phyloP scores from a whole-genome alignment of 495 filamentous ascomycete genomes.

The Hypomontagnella submonticulosa region DNA sequence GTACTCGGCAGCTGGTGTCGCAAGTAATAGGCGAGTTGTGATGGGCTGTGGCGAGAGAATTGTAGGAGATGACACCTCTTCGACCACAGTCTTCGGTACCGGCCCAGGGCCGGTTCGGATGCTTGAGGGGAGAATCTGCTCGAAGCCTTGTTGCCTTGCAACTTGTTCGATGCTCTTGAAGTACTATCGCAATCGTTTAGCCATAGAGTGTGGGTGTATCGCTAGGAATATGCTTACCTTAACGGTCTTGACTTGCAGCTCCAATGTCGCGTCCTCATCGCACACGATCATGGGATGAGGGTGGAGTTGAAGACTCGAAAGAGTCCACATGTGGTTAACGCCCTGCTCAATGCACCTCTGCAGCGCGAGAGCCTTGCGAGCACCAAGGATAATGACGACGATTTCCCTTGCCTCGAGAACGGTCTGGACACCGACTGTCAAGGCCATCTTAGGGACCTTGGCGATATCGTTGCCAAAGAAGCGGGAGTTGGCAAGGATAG shows the following conservation, averaged over 20 bases:
- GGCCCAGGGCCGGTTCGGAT: slow-evolving; percentile 53
- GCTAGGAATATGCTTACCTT: slow-evolving; percentile 60
- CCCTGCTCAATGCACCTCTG: slow-evolving; percentile 84
- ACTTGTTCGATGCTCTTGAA: slow-evolving; percentile 75
- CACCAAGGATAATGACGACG: slow-evolving; percentile 81
- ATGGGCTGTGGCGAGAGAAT: slow-evolving; percentile 59
- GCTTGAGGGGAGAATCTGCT: slow-evolving; percentile 66
- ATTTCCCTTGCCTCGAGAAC: slow-evolving; percentile 85
- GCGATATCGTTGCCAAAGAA: slow-evolving; percentile 81
- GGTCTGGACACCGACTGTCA: slow-evolving; percentile 90
- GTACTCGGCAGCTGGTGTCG: slow-evolving; percentile 61
- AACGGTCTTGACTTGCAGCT: slow-evolving; percentile 87
- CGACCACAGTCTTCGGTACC: slow-evolving; percentile 45
- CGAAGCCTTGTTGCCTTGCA: slow-evolving; percentile 65
- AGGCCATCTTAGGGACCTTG: slow-evolving; percentile 81
- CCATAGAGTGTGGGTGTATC: neutral
- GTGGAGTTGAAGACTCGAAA: slow-evolving; percentile 82
- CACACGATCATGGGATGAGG: slow-evolving; percentile 83
- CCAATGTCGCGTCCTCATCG: slow-evolving; percentile 85
- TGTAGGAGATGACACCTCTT: slow-evolving; percentile 55
- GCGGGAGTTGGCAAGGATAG: slow-evolving; percentile 83
- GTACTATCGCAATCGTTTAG: slow-evolving; percentile 57
- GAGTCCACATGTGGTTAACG: slow-evolving; percentile 91
- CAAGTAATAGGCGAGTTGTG: slow-evolving; percentile 57
- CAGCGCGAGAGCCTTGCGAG: slow-evolving; percentile 83